Conservation (phyloP, 345 rosid genomes). For the Euclidium syriacum region DNA sequence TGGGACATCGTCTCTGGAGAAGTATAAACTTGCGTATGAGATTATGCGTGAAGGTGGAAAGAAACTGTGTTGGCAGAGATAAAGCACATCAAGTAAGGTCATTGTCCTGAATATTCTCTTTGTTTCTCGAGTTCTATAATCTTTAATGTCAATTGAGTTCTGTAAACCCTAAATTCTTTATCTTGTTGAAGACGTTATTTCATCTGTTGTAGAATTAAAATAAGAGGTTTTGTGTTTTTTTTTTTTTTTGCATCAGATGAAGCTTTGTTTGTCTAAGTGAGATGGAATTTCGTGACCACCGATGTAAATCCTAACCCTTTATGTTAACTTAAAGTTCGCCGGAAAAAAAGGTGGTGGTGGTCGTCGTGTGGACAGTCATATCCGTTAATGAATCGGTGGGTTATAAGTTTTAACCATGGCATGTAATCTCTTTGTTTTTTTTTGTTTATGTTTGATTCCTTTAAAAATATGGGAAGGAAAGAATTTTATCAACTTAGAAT, state of each 20-base stretch:
- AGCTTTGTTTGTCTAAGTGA: not conserved
- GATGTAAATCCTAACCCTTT: conserved; percentile 16
- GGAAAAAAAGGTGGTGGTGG: not conserved
- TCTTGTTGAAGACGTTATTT: not conserved
- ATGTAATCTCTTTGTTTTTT: not conserved
- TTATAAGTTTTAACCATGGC: no score
- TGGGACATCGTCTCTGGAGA: conserved; percentile 61
- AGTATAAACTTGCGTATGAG: conserved; percentile 76
- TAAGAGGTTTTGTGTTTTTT: no score
- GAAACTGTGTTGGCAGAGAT: conserved; percentile 68
- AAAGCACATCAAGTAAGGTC: conserved; percentile 21
- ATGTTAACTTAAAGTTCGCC: conserved; percentile 2
- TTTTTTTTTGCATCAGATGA: conserved; percentile 4
- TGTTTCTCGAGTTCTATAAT: conserved; percentile 7
- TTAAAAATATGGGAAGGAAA: not conserved
- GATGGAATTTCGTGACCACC: not conserved
- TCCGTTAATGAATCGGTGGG: not conserved
- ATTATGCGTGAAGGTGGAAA: conserved; percentile 77
- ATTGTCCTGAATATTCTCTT: conserved; percentile 7
- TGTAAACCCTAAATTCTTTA: no score
- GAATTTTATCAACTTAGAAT: not conserved
- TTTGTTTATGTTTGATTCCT: conserved; percentile 9
- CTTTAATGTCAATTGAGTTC: no score
- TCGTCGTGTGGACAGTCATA: not conserved
- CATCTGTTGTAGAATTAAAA: not conserved